Percentiles rank a stretch among this genome's conserved stretches.
Evolutionary conservation across 140 eudicot species (phyloP).

Genomic region (Senecio squalidus): DNA sequence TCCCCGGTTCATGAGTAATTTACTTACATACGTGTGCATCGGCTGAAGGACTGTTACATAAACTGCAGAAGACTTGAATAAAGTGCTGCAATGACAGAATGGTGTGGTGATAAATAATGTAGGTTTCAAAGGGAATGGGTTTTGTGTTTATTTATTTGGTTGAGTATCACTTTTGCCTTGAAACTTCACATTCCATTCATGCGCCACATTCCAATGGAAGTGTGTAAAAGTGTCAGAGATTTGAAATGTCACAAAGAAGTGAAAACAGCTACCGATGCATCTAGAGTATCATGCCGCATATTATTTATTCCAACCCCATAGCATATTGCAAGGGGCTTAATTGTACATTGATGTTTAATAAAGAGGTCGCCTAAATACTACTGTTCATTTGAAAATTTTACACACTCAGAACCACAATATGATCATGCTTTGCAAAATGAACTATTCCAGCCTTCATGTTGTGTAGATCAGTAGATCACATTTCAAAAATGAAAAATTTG

Average conservation of each 20-base stretch:
- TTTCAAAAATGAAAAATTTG: too few relatives aligned
- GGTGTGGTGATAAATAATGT: neutral
- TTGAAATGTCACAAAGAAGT: neutral
- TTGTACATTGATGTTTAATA: neutral
- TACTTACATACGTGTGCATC: neutral
- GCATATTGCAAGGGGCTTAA: neutral
- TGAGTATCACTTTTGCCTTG: neutral
- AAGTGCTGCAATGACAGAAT: neutral
- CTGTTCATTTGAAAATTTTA: neutral
- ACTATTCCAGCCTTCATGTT: neutral
- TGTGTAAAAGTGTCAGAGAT: neutral
- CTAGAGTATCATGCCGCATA: constrained; percentile 10
- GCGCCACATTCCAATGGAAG: neutral
- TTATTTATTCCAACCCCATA: neutral
- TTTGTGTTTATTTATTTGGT: neutral
- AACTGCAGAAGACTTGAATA: neutral
- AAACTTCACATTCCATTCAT: neutral
- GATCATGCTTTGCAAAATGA: neutral
- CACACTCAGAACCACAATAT: neutral
- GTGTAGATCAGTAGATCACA: neutral
- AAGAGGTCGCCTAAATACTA: too few relatives aligned
- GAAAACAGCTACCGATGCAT: neutral
- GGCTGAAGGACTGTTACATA: neutral
- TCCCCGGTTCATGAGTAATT: neutral
- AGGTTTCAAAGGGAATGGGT: neutral